A percentile compares a stretch with the other conserved stretches of the same genome.
These are phyloP conservation scores for Neurospora intermedia DNA, from an alignment of 495 filamentous ascomycete genomes.

Conservation along the genomic window DNA sequence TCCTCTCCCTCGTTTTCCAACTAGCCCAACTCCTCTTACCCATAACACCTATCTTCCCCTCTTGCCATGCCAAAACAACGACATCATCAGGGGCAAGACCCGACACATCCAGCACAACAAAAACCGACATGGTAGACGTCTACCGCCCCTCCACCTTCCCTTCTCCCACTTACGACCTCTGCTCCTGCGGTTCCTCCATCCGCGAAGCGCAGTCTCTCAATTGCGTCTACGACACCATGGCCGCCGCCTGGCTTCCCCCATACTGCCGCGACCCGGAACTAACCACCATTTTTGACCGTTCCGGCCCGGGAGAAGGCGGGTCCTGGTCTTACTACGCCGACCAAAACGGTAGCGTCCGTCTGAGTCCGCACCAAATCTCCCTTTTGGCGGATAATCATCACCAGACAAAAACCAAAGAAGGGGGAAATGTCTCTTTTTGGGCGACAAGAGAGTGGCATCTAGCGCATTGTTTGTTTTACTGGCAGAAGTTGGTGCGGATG, in stretches of 20 bases:
- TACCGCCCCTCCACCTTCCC: constrained; percentile 7
- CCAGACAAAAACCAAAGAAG: neutral
- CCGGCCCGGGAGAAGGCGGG: neutral
- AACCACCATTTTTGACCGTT: neutral
- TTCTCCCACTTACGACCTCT: neutral
- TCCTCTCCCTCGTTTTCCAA: constrained; percentile 2
- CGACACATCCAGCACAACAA: neutral
- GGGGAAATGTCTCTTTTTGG: constrained; percentile 2
- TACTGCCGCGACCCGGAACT: constrained; percentile 6
- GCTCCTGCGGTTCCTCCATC: constrained; percentile 4
- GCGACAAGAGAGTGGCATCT: constrained; percentile 6
- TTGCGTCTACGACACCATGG: constrained; percentile 9
- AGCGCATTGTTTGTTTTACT: constrained; percentile 11
- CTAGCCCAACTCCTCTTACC: neutral
- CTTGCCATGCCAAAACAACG: neutral
- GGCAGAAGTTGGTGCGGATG: constrained; percentile 9
- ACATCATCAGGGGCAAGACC: neutral
- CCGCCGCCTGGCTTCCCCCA: constrained; percentile 8
- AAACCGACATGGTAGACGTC: constrained; percentile 1
- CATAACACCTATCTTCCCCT: neutral
- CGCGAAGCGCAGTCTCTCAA: neutral
- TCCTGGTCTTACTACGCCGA: constrained; percentile 4
- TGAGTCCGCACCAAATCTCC: neutral
- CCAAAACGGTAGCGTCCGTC: neutral
- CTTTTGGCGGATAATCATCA: neutral